Base-by-base conservation (phyloP, 257 asterid genomes). In the Craterostigma plantagineum region DNA sequence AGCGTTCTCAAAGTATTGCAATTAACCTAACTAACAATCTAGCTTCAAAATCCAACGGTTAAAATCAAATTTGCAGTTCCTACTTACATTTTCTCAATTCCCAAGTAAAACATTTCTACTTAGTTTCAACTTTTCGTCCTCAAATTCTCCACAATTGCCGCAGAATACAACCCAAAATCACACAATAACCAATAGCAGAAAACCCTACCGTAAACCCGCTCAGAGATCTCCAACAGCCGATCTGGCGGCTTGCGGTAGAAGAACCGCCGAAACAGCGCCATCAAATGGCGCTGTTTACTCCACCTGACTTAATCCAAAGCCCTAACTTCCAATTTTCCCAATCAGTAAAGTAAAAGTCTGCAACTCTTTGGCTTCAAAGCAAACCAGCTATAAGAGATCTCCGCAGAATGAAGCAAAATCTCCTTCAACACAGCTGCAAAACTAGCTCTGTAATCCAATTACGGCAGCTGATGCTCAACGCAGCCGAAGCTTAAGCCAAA, bases 201-300 rank as follows among this genome's bases (percentile, higher is more conserved):
- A 10, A 18, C 16, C 75, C 16, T 70, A 77, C 91, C 91, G 38
- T 77, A 77, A 47, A 77, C 91, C 68, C 85, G 61, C 52, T 77
- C 91, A 16, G 85, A 77, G 61, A 77, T 77, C 70, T 77, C 91
- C 8, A 77, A 76, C 55, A 77, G 91, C 63, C 85, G 81, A 71
- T 77, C 91, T 35, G 91, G 91, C 17, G 91, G 91, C 74, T 77
- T 77, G 59, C 78, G 58, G 34, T 77, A 77, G 39, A 77, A 77
- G 71, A 77, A 70, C 33, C 91, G 66, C 53, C 85, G 61, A 66
- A 77, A 77, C 91, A 77, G 91, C 91, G 91, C 91, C 91, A 77
- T 77, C 47, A 41, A 56, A 57, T 70, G 91, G 91, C 91, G 91
- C 91, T 77, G 91, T 77, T 65, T 49, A 12, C 30, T 40, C 53